Evolutionary conservation across 495 filamentous ascomycete species (phyloP), one percentile per base, ranked within the genome.

Genomic region (Achaetomiella virescens): DNA sequence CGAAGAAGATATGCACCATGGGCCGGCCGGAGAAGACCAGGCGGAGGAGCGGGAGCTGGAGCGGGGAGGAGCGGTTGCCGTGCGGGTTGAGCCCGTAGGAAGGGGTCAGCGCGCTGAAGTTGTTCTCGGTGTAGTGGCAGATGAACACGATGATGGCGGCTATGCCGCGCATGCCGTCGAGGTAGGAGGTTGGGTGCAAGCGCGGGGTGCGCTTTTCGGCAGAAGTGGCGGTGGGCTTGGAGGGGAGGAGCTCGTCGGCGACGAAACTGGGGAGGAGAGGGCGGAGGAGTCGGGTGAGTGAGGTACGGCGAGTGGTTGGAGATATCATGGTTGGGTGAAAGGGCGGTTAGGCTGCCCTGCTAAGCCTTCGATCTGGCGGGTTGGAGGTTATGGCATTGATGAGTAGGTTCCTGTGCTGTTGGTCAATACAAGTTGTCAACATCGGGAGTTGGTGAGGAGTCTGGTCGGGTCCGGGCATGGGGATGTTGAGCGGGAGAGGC

Each of bases 1-100:
- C 81, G 69, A 87, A 88, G 74, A 89, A 88, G 44, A 87, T 80
- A 63, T 83, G 78, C 10, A 89, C 85, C 84, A 86, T 86, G 46
- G 85, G 81, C 48, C 81, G 79, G 29, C 83, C 84, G 7, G 80
- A 81, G 64, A 81, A 82, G 11, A 87, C 59, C 53, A 88, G 69
- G 46, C 84, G 79, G 4, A 87, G 27, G 57, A 85, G 77, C 5
- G 85, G 85, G 14, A 88, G 69, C 66, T 88, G 85, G 47, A 83
- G 72, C 46, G 78, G 66, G 12, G 67, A 67, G n/a, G 69, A 66
- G 6, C 58, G 37, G 1, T 22, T 38, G 40, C 63, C 63, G 27
- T 76, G 29, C 27, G 9, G 66, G 55, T 77, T 76, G 31, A 81
- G 65, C 12, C 74, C 72, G 49, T 74, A 73, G n/a, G 65, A 63